Evolutionary conservation across 2,329 filamentous ascomycete genomes (phyloP), one percentile per base, ranked within the genome.

Genomic region (Bipolaris zeicola): DNA sequence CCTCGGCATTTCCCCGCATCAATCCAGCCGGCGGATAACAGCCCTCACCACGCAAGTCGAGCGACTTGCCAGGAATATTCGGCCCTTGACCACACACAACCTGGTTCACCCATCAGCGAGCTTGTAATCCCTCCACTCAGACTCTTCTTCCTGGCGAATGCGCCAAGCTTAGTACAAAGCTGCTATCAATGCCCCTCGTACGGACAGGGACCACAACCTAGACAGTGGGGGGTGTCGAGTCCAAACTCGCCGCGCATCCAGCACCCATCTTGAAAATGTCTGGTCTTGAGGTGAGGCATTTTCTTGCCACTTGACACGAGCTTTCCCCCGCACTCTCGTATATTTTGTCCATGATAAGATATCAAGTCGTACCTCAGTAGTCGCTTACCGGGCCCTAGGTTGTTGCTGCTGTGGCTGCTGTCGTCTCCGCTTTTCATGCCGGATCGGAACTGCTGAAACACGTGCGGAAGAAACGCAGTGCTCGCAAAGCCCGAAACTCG

Each of bases 351-450:
- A 3, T 4, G 18, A 20, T 4, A 3, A 37, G 26, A 11, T 47
- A n/a, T 14, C 22, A 16, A 8, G 1, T 24, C 1, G 11, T 48
- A 16, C 6, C 16, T 39, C 39, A 41, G 36, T 36, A 28, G 2
- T 11, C 13, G 36, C 47, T 43, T 41, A 34, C 26, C 14, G n/a
- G 22, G 42, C 8, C 34, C 11, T 44, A 79, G 70, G 76, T 78
- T 5, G 66, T 76, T 43, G 73, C 70, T 22, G 77, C 77, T 47
- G 76, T 80, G n/a, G 67, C 75, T n/a, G 75, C 77, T 7, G 72
- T 80, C 10, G 68, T 78, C 7, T 76, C 73, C 10, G 76, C 77
- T 6, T 80, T 80, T 60, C 76, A 78, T 58, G 73, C 68, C n/a
- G 76, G 71, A 14, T 73, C 76, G 28, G 76, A 78, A 26, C 62